phyloP scores from a whole-genome alignment of 495 filamentous ascomycete species.

The Lentithecium fluviatile region DNA sequence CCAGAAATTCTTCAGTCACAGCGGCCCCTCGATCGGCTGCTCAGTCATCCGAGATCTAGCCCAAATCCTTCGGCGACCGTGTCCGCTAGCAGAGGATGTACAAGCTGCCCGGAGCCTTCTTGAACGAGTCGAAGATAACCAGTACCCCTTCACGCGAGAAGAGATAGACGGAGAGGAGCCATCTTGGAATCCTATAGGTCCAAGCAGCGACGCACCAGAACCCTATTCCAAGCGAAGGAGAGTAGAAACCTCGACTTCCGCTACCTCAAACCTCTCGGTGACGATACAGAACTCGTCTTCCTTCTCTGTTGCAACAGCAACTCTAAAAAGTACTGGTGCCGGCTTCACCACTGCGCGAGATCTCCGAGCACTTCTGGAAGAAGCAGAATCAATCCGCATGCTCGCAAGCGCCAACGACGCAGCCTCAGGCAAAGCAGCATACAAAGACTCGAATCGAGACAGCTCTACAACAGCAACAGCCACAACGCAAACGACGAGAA shows the following conservation, averaged over 20 bases:
- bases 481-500: constrained; percentile 22
- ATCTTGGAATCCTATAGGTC: constrained; percentile 25
- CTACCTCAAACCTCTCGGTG: constrained; percentile 15
- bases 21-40: constrained; percentile 58
- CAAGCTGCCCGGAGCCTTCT: constrained; percentile 46
- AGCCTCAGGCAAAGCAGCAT: constrained; percentile 18
- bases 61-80: constrained; percentile 59
- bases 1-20: constrained; percentile 51
- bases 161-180: constrained; percentile 44
- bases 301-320: constrained; percentile 35
- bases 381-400: constrained; percentile 22
- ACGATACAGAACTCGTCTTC: constrained; percentile 34
- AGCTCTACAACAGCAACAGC: constrained; percentile 16
- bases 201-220: constrained; percentile 1
- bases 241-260: constrained; percentile 1
- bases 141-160: constrained; percentile 61
- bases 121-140: constrained; percentile 58
- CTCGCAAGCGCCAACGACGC: background rate
- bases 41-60: constrained; percentile 59
- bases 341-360: constrained; percentile 40
- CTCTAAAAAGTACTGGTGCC: constrained; percentile 13
- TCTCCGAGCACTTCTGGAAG: constrained; percentile 31
- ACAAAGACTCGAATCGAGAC: constrained; percentile 19
- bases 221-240: constrained; percentile 30
- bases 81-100: constrained; percentile 53